Conservation (phyloP, 1,139 yeast species). For the Suhomyces taliae region DNA sequence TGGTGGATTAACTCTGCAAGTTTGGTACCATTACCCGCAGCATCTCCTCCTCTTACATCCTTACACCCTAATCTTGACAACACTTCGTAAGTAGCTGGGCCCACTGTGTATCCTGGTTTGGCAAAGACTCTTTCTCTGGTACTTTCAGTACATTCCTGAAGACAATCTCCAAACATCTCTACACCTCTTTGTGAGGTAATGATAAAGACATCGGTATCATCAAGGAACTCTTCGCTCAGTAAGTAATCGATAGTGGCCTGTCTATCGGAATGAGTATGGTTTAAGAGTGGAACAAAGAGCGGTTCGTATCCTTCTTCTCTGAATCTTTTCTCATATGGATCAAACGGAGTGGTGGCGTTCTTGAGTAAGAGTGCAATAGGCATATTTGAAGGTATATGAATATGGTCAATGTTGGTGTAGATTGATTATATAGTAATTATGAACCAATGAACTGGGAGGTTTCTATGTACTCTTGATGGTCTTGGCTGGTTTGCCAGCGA, state of each 20-base stretch:
- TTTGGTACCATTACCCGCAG: slow-evolving; percentile 79
- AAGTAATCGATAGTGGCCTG: slow-evolving; percentile 44
- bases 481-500: too few species aligned
- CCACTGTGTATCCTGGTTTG: slow-evolving; percentile 79
- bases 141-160: slow-evolving; percentile 21
- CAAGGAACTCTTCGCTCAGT: slow-evolving; percentile 39
- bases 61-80: slow-evolving; percentile 62
- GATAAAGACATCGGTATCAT: slow-evolving; percentile 51
- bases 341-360: slow-evolving; percentile 65
- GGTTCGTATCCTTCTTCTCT: slow-evolving; percentile 36
- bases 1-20: slow-evolving; percentile 64
- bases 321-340: slow-evolving; percentile 56
- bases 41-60: slow-evolving; percentile 67
- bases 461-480: too few species aligned
- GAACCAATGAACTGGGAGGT: too few species aligned
- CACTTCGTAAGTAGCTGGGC: slow-evolving; percentile 81
- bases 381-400: background rate
- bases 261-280: slow-evolving; percentile 58
- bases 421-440: too few species aligned
- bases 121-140: slow-evolving; percentile 29
- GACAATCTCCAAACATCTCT: slow-evolving; percentile 62
- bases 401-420: too few species aligned
- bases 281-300: slow-evolving; percentile 65
- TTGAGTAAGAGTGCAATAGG: slow-evolving; percentile 50
- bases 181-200: slow-evolving; percentile 95